Evolutionary conservation across 2,329 filamentous ascomycete genomes (phyloP).

Genomic region (Sporothrix protearum): DNA sequence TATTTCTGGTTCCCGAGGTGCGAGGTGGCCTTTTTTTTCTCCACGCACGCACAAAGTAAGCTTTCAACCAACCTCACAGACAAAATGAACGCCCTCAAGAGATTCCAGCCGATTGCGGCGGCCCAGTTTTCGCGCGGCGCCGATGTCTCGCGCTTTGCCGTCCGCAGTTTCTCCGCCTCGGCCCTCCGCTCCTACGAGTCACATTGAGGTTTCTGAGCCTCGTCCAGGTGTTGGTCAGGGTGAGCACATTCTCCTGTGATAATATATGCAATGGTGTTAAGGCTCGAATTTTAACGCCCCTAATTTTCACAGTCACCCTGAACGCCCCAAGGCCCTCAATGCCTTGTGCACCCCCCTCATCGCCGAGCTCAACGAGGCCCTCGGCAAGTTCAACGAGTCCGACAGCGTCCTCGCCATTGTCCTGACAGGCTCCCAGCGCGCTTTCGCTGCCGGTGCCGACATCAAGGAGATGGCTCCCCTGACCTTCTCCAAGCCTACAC

Average conservation of each 20-base stretch:
- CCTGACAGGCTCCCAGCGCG: conserved; percentile 82
- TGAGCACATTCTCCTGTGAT: conserved; percentile 43
- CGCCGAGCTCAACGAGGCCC: conserved; percentile 77
- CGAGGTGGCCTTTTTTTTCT: background rate
- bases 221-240: conserved; percentile 87
- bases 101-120: conserved; percentile 58
- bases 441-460: conserved; percentile 93
- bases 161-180: conserved; percentile 51
- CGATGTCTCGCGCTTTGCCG: conserved; percentile 48
- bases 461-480: conserved; percentile 99
- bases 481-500: conserved; percentile 86
- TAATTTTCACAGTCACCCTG: conserved; percentile 65
- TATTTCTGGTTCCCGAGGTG: background rate
- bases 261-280: background rate
- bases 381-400: conserved; percentile 66
- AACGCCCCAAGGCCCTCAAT: conserved; percentile 93
- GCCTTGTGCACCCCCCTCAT: conserved; percentile 90
- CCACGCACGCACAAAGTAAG: background rate
- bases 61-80: background rate
- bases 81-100: conserved; percentile 53
- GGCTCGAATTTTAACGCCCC: background rate
- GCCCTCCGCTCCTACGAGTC: conserved; percentile 61
- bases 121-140: conserved; percentile 58
- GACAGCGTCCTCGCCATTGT: conserved; percentile 71
- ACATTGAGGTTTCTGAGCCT: conserved; percentile 76